These are phyloP conservation scores for Monosporascus sp. DNA, from an alignment of 2,329 filamentous ascomycete genomes.

Conservation along the genomic window DNA sequence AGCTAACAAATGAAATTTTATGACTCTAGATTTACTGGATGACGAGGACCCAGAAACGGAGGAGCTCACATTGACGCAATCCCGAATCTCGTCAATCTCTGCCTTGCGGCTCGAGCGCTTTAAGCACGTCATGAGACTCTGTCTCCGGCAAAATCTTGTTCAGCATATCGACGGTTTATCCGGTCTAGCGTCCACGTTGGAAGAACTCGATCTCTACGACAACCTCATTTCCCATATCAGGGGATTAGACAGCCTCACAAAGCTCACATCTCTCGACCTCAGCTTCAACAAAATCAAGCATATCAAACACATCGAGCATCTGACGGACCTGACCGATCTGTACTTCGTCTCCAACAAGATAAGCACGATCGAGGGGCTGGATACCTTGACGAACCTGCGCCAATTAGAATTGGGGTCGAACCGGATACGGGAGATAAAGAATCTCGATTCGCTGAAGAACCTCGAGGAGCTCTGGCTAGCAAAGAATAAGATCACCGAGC, in stretches of 20 bases:
- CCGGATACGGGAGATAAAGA: conserved; percentile 81
- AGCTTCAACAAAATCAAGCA: conserved; percentile 99
- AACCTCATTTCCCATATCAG: conserved; percentile 86
- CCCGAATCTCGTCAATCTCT: conserved; percentile 71
- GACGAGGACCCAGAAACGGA: conserved; percentile 56
- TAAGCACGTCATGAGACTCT: conserved; percentile 67
- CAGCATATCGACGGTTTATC: conserved; percentile 71
- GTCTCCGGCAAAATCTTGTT: conserved; percentile 89
- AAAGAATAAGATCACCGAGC: conserved; percentile 91
- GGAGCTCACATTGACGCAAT: conserved; percentile 88
- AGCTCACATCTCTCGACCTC: conserved; percentile 77
- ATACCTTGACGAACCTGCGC: conserved; percentile 65
- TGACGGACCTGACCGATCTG: conserved; percentile 73
- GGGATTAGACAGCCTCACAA: conserved; percentile 70
- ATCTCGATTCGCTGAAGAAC: conserved; percentile 68
- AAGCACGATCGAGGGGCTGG: conserved; percentile 75
- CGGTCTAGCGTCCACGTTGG: conserved; percentile 58
- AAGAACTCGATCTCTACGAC: conserved; percentile 92
- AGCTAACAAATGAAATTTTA: conserved; percentile 10
- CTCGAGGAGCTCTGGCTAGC: conserved; percentile 91
- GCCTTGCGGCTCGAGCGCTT: conserved; percentile 82
- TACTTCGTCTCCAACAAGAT: conserved; percentile 97
- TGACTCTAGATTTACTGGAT: conserved; percentile 49
- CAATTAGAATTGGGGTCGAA: conserved; percentile 92
- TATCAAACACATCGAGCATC: conserved; percentile 79